Evolutionary conservation across 805 yeast species (phyloP).

Genomic region (Vanderwaltozyma tropicalis): DNA sequence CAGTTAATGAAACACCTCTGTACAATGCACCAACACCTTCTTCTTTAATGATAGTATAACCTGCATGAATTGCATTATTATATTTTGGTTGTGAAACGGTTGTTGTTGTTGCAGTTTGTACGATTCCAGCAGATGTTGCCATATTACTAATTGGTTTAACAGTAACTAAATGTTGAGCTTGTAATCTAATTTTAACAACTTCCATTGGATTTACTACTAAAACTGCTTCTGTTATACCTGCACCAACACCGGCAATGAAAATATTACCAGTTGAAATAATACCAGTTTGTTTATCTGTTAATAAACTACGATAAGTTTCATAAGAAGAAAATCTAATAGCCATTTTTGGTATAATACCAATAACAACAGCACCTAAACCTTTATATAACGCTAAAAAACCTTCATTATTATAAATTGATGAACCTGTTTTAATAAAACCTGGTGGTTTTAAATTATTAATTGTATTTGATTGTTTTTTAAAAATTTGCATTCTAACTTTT

Average conservation of each 20-base stretch:
- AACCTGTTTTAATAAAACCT: conserved; percentile 79
- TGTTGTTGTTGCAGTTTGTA: conserved; percentile 3
- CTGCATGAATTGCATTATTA: conserved; percentile 87
- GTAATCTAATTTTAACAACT: conserved; percentile 90
- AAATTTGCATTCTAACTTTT: conserved; percentile 93
- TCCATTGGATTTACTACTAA: conserved; percentile 94
- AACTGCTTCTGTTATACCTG: conserved; percentile 94
- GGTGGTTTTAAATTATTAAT: conserved; percentile 48
- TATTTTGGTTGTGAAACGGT: conserved; percentile 60
- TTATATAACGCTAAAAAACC: conserved; percentile 81
- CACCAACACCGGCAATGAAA: conserved; percentile 90
- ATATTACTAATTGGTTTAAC: neutral
- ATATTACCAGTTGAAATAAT: conserved; percentile 62
- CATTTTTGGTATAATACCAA: conserved; percentile 97
- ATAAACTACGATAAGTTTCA: conserved; percentile 69
- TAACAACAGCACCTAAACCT: conserved; percentile 93
- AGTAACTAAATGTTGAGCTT: conserved; percentile 68
- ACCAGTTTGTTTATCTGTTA: conserved; percentile 52
- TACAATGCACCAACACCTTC: conserved; percentile 85
- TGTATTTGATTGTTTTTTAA: conserved; percentile 50
- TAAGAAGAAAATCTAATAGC: conserved; percentile 93
- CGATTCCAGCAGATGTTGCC: conserved; percentile 14
- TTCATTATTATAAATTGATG: conserved; percentile 65
- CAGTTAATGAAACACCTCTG: conserved; percentile 91
- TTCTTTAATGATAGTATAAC: conserved; percentile 70